A percentile compares a stretch with the other conserved stretches of the same genome.
phyloP scores from a whole-genome alignment of 768 basidiomycete genomes.

The Strobilomyces confusus region DNA sequence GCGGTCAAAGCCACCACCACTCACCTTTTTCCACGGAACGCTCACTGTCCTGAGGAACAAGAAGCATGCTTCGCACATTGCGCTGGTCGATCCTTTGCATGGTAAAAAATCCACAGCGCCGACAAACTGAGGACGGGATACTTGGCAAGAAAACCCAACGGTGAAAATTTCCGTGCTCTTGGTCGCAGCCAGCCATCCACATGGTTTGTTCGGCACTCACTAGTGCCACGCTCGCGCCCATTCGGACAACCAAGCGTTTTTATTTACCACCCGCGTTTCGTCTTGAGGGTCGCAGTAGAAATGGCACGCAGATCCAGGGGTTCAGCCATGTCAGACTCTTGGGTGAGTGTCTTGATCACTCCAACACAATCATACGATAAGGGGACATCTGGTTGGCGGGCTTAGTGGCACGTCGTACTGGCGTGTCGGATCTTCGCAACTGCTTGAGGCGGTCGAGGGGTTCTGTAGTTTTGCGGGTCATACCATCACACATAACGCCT shows the following conservation, averaged over 20 bases:
- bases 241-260: no score
- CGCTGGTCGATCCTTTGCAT: background rate
- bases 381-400: no score
- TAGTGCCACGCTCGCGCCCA: no score
- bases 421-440: slow-evolving; percentile 1
- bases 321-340: slow-evolving; percentile 14
- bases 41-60: slow-evolving; percentile 14
- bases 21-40: background rate
- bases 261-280: slow-evolving; percentile 8
- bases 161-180: no score
- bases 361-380: slow-evolving; percentile 18
- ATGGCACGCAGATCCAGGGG: background rate
- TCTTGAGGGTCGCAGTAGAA: slow-evolving; percentile 1
- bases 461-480: slow-evolving; percentile 13
- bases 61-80: background rate
- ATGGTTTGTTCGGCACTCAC: slow-evolving; percentile 26
- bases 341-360: slow-evolving; percentile 32
- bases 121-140: background rate
- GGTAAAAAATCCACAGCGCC: slow-evolving; percentile 8
- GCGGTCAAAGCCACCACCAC: background rate
- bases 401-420: background rate
- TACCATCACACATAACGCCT: no score
- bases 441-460: slow-evolving; percentile 5
- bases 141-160: no score
- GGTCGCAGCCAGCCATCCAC: slow-evolving; percentile 20